Percentiles rank a stretch among this genome's conserved stretches.
phyloP scores from a whole-genome alignment of 2,329 filamentous ascomycete species.

The Phoma sp. region DNA sequence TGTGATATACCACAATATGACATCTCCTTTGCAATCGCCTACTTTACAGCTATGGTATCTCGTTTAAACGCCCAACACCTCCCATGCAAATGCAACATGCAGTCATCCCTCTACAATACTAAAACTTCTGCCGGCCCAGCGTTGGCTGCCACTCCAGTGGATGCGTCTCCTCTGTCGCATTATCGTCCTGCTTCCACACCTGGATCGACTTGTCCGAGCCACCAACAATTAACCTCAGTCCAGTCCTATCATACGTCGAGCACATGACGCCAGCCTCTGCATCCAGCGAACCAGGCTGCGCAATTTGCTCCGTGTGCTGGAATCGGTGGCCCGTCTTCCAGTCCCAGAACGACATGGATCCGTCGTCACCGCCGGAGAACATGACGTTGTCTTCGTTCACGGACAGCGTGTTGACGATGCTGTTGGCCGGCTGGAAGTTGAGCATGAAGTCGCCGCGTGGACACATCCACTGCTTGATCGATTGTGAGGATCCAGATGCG shows the following conservation, averaged over 20 bases:
- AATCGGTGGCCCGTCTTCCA: conserved; percentile 97
- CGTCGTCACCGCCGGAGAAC: conserved; percentile 95
- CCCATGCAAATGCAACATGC: conserved; percentile 12
- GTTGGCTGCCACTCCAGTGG: conserved; percentile 92
- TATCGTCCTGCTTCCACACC: conserved; percentile 94
- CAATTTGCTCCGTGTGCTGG: conserved; percentile 87
- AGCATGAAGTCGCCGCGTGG: conserved; percentile 99
- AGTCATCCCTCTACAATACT: conserved; percentile 9
- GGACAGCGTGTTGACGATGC: conserved; percentile 92
- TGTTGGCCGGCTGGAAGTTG: conserved; percentile 96
- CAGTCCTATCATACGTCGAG: conserved; percentile 89
- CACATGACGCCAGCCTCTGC: conserved; percentile 96
- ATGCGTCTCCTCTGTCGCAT: conserved; percentile 88
- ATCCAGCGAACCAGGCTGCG: conserved; percentile 91
- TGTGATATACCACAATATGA: too few relatives aligned
- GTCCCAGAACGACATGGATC: conserved; percentile 97
- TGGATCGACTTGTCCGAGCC: conserved; percentile 95
- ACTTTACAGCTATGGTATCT: conserved; percentile 16
- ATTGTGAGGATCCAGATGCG: conserved; percentile 86
- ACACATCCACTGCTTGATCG: conserved; percentile 99
- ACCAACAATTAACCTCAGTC: conserved; percentile 87
- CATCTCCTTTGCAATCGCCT: background rate
- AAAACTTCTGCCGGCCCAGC: conserved; percentile 75
- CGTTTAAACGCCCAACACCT: conserved; percentile 20
- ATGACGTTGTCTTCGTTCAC: conserved; percentile 96